Evolutionary conservation across 2,329 filamentous ascomycete species (phyloP).

Genomic region (Diaporthe destruens): DNA sequence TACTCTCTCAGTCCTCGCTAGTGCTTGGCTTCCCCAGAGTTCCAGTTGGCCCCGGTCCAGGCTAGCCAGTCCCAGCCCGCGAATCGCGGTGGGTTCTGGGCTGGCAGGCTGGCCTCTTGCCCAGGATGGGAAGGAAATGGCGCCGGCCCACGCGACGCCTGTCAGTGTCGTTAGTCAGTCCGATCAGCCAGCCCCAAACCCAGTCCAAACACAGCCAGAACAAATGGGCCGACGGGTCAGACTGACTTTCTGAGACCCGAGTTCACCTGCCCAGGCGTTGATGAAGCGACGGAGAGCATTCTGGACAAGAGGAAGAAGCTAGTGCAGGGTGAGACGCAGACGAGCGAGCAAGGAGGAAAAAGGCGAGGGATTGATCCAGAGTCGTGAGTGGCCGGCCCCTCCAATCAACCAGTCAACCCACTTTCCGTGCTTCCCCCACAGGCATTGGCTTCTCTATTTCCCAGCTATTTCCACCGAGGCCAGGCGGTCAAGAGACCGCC

Average conservation of each 20-base stretch:
- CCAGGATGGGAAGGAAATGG: not conserved
- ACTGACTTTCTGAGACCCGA: not conserved
- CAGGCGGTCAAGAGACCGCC: conserved; percentile 38
- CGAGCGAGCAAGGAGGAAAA: not conserved
- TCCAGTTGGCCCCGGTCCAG: conserved; percentile 15
- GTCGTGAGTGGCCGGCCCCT: conserved; percentile 20
- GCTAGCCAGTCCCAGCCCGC: conserved; percentile 16
- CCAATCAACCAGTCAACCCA: conserved; percentile 35
- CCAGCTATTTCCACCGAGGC: conserved; percentile 25
- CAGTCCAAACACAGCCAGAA: not conserved
- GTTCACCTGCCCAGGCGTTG: too few species aligned
- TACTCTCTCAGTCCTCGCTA: not conserved
- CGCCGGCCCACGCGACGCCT: conserved; percentile 26
- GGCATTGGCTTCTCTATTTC: conserved; percentile 13
- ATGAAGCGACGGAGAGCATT: not conserved
- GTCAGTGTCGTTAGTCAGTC: not conserved
- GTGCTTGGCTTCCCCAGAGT: conserved; percentile 37
- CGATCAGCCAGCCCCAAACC: not conserved
- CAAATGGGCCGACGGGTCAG: not conserved
- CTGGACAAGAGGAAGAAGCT: not conserved
- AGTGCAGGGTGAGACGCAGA: conserved; percentile 27
- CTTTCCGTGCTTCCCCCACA: conserved; percentile 4
- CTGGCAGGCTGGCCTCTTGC: not conserved
- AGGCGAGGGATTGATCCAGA: not conserved
- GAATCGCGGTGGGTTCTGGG: not conserved